Evolutionary conservation across 2,329 filamentous ascomycete species (phyloP).

Genomic region (Pseudogymnoascus destructans): DNA sequence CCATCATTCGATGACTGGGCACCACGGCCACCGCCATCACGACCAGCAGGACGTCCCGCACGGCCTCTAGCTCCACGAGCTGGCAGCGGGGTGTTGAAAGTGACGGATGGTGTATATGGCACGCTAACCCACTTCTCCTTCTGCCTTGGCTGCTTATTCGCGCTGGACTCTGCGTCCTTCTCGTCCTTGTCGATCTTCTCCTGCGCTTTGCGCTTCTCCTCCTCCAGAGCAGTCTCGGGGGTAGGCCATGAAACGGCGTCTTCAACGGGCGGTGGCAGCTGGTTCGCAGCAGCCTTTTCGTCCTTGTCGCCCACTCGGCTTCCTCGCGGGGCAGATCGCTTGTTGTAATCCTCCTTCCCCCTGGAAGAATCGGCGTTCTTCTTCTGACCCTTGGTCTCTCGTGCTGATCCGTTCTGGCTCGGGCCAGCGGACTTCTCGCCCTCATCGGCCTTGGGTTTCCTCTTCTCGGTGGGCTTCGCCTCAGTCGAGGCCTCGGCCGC

Average conservation of each 20-base stretch:
- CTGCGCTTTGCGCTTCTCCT: constrained; percentile 59
- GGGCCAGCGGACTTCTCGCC: constrained; percentile 25
- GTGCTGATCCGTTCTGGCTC: constrained; percentile 22
- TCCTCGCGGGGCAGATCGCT: constrained; percentile 23
- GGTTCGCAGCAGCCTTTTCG: constrained; percentile 24
- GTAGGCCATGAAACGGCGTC: constrained; percentile 84
- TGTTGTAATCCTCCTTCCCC: constrained; percentile 23
- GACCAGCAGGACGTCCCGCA: constrained; percentile 24
- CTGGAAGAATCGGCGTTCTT: constrained; percentile 29
- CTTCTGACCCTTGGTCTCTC: constrained; percentile 27
- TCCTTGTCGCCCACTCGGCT: constrained; percentile 23
- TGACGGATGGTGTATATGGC: constrained; percentile 69
- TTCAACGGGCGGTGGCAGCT: constrained; percentile 50
- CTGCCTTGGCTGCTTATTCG: constrained; percentile 40
- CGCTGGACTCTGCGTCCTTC: constrained; percentile 39
- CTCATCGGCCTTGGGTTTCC: constrained; percentile 28
- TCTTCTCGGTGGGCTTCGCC: constrained; percentile 21
- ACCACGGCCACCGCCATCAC: constrained; percentile 29
- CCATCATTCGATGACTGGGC: constrained; percentile 19
- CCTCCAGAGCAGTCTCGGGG: constrained; percentile 63
- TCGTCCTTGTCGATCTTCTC: constrained; percentile 57
- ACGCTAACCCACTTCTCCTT: constrained; percentile 82
- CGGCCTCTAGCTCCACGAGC: constrained; percentile 38
- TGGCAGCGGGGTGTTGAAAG: constrained; percentile 76
- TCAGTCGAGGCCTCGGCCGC: not conserved